Evolutionary conservation across 2,329 filamentous ascomycete species (phyloP).

Genomic region (Neopestalotiopsis sp.): DNA sequence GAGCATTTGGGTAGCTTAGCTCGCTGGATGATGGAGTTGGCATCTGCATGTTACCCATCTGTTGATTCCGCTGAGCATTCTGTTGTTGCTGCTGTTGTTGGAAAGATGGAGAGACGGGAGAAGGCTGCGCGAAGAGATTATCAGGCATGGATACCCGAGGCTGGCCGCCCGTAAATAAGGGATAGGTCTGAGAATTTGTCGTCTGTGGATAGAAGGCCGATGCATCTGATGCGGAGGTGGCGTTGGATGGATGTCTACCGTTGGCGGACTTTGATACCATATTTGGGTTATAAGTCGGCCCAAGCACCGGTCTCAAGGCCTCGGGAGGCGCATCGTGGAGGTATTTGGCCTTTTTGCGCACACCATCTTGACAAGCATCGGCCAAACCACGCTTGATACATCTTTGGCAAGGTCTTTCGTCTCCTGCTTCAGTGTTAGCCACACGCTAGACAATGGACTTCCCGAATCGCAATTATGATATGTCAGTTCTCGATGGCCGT

Average conservation of each 20-base stretch:
- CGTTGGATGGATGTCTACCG: slow-evolving; percentile 53
- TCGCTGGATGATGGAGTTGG: slow-evolving; percentile 54
- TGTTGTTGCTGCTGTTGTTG: slow-evolving; percentile 53
- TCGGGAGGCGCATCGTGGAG: slow-evolving; percentile 94
- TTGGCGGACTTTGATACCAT: slow-evolving; percentile 52
- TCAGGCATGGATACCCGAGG: slow-evolving; percentile 55
- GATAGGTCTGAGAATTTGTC: slow-evolving; percentile 51
- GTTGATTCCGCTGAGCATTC: slow-evolving; percentile 51
- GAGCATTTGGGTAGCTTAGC: slow-evolving; percentile 57
- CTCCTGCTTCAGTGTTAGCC: slow-evolving; percentile 63
- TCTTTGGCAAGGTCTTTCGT: slow-evolving; percentile 90
- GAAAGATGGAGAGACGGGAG: slow-evolving; percentile 78
- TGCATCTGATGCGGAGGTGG: slow-evolving; percentile 47
- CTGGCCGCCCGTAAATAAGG: slow-evolving; percentile 55
- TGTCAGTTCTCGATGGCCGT: slow-evolving; percentile 3
- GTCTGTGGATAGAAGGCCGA: slow-evolving; percentile 55
- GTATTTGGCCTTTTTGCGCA: slow-evolving; percentile 99
- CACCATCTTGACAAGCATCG: slow-evolving; percentile 92
- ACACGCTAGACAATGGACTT: slow-evolving; percentile 33
- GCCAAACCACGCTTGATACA: slow-evolving; percentile 94
- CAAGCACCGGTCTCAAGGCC: slow-evolving; percentile 84
- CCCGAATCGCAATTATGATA: slow-evolving; percentile 3
- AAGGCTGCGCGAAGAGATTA: slow-evolving; percentile 69
- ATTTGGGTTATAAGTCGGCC: slow-evolving; percentile 70
- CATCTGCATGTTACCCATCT: slow-evolving; percentile 53